Percentiles rank a stretch among this genome's conserved stretches.
Conservation (phyloP, 805 yeast genomes). For the Candida tibetensis region DNA sequence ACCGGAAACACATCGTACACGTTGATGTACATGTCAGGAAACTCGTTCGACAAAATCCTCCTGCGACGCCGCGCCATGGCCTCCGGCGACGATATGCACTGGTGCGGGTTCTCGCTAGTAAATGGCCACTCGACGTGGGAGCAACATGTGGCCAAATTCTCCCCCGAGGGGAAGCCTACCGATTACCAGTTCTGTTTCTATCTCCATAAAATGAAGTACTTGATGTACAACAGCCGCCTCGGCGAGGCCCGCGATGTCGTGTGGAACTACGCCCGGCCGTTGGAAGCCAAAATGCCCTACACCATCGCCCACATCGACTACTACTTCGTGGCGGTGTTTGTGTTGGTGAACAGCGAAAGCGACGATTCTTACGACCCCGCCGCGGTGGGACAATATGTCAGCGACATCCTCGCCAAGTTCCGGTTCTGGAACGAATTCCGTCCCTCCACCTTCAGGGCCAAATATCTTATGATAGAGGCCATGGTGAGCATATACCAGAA, state of each 20-base stretch:
- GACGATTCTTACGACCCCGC: no score
- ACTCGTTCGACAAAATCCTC: slow-evolving; percentile 5
- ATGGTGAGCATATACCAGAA: slow-evolving; percentile 16
- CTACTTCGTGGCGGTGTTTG: slow-evolving; percentile 18
- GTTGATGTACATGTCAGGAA: slow-evolving; percentile 16
- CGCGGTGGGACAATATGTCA: slow-evolving; percentile 13
- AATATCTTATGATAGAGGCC: slow-evolving; percentile 34
- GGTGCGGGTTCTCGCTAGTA: slow-evolving; percentile 6
- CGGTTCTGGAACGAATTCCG: slow-evolving; percentile 33
- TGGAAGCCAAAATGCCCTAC: slow-evolving; percentile 11
- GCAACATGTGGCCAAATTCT: slow-evolving; percentile 6
- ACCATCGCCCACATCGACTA: slow-evolving; percentile 22
- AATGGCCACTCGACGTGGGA: slow-evolving; percentile 11
- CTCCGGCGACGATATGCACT: not conserved
- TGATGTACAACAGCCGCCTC: slow-evolving; percentile 13
- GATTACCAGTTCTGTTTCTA: slow-evolving; percentile 12
- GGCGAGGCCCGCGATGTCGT: slow-evolving; percentile 13
- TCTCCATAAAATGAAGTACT: slow-evolving; percentile 11
- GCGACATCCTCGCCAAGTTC: slow-evolving; percentile 22
- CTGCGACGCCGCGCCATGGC: not conserved
- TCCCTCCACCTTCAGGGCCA: slow-evolving; percentile 39
- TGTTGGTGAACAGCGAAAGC: slow-evolving; percentile 7
- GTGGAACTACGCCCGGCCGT: not conserved
- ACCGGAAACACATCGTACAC: slow-evolving; percentile 12
- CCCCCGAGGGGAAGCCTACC: slow-evolving; percentile 1